A percentile compares a stretch with the other conserved stretches of the same genome.
These are phyloP conservation scores for Paecilomyces variotii DNA, from an alignment of 2,329 filamentous ascomycete species.

Conservation along the genomic window DNA sequence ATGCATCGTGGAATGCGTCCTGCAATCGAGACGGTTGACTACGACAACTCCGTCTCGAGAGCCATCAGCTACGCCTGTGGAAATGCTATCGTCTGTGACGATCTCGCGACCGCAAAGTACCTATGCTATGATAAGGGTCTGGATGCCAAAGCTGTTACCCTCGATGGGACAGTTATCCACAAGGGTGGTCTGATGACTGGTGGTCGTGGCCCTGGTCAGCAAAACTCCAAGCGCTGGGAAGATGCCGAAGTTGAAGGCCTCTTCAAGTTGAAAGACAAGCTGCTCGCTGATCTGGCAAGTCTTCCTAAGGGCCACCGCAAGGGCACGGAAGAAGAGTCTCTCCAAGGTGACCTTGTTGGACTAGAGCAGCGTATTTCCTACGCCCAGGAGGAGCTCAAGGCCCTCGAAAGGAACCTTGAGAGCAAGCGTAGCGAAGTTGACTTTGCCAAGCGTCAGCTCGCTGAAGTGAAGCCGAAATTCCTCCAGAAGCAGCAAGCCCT, in stretches of 20 bases:
- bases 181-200: conserved; percentile 96
- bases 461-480: conserved; percentile 70
- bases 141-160: conserved; percentile 85
- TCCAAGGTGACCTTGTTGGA: conserved; percentile 71
- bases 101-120: conserved; percentile 74
- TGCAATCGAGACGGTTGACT: conserved; percentile 94
- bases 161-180: conserved; percentile 94
- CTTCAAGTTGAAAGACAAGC: conserved; percentile 65
- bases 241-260: conserved; percentile 83
- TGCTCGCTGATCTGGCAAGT: conserved; percentile 67
- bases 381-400: conserved; percentile 65
- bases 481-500: conserved; percentile 63
- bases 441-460: conserved; percentile 63
- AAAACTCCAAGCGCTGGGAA: conserved; percentile 74
- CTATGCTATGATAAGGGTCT: conserved; percentile 79
- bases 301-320: conserved; percentile 72
- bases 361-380: conserved; percentile 69
- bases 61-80: conserved; percentile 94
- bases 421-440: conserved; percentile 78
- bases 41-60: conserved; percentile 77
- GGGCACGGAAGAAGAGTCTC: conserved; percentile 66
- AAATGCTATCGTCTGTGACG: conserved; percentile 90
- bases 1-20: conserved; percentile 74
- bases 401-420: conserved; percentile 71
- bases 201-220: conserved; percentile 71